Percentiles rank a stretch among this genome's conserved stretches.
These are phyloP conservation scores for Boletus tomentosulus DNA, from an alignment of 768 basidiomycete genomes.

Conservation along the genomic window DNA sequence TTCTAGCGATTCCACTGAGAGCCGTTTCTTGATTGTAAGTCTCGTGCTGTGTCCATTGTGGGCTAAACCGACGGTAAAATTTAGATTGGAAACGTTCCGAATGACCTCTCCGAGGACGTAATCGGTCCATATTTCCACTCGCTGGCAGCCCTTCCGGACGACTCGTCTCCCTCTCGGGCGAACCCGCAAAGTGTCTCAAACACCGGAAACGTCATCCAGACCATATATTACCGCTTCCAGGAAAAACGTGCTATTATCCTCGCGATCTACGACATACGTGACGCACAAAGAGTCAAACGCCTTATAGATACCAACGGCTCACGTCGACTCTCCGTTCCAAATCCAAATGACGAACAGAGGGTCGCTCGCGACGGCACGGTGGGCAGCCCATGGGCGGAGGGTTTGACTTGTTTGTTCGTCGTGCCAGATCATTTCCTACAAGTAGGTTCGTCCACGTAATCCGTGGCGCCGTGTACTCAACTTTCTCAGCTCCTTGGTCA, in stretches of 20 bases:
- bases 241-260: constrained; percentile 50
- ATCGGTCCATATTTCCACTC: constrained; percentile 29
- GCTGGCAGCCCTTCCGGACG: constrained; percentile 18
- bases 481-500: constrained; percentile 48
- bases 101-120: constrained; percentile 27
- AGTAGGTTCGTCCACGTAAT: constrained; percentile 29
- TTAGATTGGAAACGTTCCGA: constrained; percentile 42
- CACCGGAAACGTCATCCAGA: constrained; percentile 41
- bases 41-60: not conserved
- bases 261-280: constrained; percentile 58
- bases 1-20: constrained; percentile 19
- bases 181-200: constrained; percentile 10
- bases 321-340: not conserved
- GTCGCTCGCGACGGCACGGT: not conserved
- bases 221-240: constrained; percentile 51
- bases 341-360: constrained; percentile 8
- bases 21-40: constrained; percentile 32
- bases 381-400: constrained; percentile 19
- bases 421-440: constrained; percentile 42
- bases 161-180: constrained; percentile 4
- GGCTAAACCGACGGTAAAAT: constrained; percentile 10
- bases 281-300: constrained; percentile 45
- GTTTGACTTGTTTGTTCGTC: constrained; percentile 42
- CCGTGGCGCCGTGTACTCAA: constrained; percentile 6
- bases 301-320: constrained; percentile 32